phyloP scores from a whole-genome alignment of 768 basidiomycete genomes.

The Amanita thiersii region DNA sequence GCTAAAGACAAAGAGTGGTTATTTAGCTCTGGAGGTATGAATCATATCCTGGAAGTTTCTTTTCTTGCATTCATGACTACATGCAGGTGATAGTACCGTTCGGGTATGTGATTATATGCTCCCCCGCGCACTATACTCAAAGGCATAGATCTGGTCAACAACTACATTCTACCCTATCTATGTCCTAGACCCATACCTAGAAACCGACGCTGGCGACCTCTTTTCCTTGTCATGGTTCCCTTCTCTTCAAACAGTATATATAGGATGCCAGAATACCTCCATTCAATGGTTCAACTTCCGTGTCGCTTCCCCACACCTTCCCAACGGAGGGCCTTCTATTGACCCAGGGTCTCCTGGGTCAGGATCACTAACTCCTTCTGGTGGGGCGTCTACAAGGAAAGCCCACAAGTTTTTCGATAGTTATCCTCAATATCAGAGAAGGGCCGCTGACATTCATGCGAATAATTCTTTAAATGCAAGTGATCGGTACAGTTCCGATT shows the following conservation, averaged over 20 bases:
- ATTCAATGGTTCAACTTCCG: conserved; percentile 79
- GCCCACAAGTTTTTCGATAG: conserved; percentile 91
- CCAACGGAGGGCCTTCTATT: conserved; percentile 12
- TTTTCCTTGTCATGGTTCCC: conserved; percentile 80
- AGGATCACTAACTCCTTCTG: conserved; percentile 29
- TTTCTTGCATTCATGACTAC: neutral
- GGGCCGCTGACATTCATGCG: conserved; percentile 60
- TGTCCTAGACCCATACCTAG: conserved; percentile 69
- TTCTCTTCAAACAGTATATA: conserved; percentile 59
- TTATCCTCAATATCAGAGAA: conserved; percentile 66
- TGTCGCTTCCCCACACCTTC: conserved; percentile 12
- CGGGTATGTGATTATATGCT: conserved; percentile 40
- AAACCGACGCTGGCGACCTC: conserved; percentile 78
- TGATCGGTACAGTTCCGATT: conserved; percentile 24
- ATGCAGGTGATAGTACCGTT: conserved; percentile 78
- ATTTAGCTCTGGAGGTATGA: conserved; percentile 78
- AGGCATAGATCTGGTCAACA: conserved; percentile 74
- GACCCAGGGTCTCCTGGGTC: conserved; percentile 16
- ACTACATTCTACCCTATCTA: conserved; percentile 56
- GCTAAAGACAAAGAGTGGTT: conserved; percentile 75
- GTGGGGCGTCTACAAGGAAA: conserved; percentile 27
- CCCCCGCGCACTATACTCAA: conserved; percentile 1
- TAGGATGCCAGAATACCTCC: conserved; percentile 91
- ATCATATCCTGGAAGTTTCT: conserved; percentile 11
- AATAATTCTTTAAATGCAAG: conserved; percentile 35